A percentile compares a stretch with the other conserved stretches of the same genome.
These are phyloP conservation scores for Cucurbita maxima DNA, from an alignment of 306 rosid genomes.

Conservation along the genomic window DNA sequence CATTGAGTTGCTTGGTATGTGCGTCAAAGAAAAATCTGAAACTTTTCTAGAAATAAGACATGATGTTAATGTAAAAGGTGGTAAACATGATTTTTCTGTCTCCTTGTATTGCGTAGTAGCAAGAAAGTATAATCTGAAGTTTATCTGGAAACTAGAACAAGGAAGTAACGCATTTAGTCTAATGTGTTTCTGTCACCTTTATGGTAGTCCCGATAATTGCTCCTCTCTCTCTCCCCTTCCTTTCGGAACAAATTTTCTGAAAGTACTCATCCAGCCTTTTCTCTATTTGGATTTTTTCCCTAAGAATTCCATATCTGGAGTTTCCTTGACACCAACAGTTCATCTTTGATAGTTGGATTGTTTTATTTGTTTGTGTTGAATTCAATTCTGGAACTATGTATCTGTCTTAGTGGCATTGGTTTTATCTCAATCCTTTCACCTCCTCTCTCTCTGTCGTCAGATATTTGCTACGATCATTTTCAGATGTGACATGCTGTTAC, in stretches of 20 bases:
- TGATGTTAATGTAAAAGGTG: not conserved
- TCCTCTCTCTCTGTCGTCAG: slow-evolving; percentile 29
- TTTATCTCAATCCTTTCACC: not conserved
- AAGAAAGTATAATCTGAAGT: not conserved
- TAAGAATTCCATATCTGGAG: not conserved
- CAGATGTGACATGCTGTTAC: slow-evolving; percentile 82
- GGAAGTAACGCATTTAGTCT: not conserved
- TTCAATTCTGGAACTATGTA: not conserved
- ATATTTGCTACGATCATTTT: slow-evolving; percentile 63
- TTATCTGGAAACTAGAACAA: not conserved
- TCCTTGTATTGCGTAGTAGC: not conserved
- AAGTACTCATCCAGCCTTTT: not conserved
- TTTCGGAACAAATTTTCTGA: not conserved
- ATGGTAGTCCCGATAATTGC: not conserved
- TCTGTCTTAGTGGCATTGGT: not conserved
- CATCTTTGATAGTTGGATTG: not conserved
- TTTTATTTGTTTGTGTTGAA: not conserved
- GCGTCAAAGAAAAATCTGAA: not conserved
- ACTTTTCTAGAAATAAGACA: not conserved
- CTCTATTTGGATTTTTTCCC: not conserved
- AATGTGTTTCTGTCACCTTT: not conserved
- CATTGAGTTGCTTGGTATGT: slow-evolving; percentile 64
- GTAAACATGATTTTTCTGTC: not conserved
- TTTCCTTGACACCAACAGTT: not conserved
- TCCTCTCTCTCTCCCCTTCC: not conserved